Base-by-base conservation (phyloP, 2,329 filamentous ascomycete species). In the Colletotrichum tofieldiae region DNA sequence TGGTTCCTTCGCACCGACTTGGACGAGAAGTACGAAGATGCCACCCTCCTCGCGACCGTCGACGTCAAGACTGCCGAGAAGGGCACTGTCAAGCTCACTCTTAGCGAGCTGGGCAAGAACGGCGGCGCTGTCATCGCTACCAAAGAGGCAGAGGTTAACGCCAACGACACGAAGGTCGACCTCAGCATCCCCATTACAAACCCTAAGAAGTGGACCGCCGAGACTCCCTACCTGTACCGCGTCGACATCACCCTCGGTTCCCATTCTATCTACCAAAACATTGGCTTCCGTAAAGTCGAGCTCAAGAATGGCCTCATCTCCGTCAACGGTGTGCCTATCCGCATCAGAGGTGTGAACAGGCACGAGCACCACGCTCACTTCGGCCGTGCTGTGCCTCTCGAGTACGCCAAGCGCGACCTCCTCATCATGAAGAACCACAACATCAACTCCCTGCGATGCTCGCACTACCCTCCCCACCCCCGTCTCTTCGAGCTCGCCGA, bases 351-450 rank as follows among this genome's bases (percentile, higher is more conserved):
- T 20, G 89, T 90, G 20, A 93, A 93, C 78, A 84, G 92, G 20
- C 92, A 94, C 76, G 92, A 94, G 69, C 92, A 94, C 76, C 91
- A 94, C 76, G 90, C 91, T 0, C 81, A 82, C 32, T 86, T 86
- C 37, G 92, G 92, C 3, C 89, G 92, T 0, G 86, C 91, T 0
- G 90, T 93, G 0, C 90, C 91, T 0, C 79, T 88, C 8, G 88
- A 91, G 1, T 92, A 88, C 68, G 87, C 93, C 77, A 86, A 87
- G 73, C 80, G 84, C 18, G 92, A 94, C 74, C 82, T 94, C 1
- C 76, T 91, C 2, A 82, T 90, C 4, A 94, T 94, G 91, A 94
- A 94, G 79, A 83, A 81, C 8, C 87, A 93, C 82, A 93, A 93
- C 76, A 86, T 94, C 81, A 94, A 94, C 74, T 90, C 92, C 0